Base-by-base conservation (phyloP, 805 yeast species). In the Nakazawaea siamensis region DNA sequence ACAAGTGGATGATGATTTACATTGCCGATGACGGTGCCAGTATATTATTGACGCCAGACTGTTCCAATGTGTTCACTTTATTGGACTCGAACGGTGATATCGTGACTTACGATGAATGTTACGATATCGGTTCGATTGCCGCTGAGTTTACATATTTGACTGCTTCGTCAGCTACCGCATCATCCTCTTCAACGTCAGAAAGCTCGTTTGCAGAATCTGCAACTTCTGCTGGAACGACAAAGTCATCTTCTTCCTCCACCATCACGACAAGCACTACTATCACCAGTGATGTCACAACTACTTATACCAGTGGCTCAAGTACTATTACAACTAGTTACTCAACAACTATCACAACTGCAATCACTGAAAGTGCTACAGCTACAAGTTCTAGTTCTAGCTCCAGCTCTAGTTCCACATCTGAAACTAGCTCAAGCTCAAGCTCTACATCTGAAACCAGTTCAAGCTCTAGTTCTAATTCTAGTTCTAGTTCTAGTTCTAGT, bases 1-100 rank as follows among this genome's bases (percentile, higher is more conserved):
- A 36, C 23, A 30, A 24, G 29, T 36, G 39, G 39, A 36, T 36
- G 39, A 27, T 36, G 34, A 27, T 36, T 6, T 31, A 27, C 24
- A 15, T 32, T 4, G 29, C 25, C 12, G 39, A 36, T 21, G 39
- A 31, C 17, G 35, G 35, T 4, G 4, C 4, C 14, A 26, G 20
- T 12, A 5, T 21, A 10, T 31, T 36, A 25, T 27, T 36, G 19
- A 36, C 39, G 4, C 39, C 39, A 14, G 39, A 36, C 24, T 36
- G 39, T 27, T n/a, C 29, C 3, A 36, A 36, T 17, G 32, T 36
- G 5, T 36, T 36, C 31, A 36, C 39, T 10, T 27, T 36, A 14
- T 21, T 36, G 18, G 35, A 36, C 13, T 14, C 31, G 5, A 28
- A 19, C 19, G 34, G 29, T 10, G 32, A 36, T 8, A 16, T 31